Conservation (phyloP, 768 basidiomycete species). For the Psilocybe azurescens region DNA sequence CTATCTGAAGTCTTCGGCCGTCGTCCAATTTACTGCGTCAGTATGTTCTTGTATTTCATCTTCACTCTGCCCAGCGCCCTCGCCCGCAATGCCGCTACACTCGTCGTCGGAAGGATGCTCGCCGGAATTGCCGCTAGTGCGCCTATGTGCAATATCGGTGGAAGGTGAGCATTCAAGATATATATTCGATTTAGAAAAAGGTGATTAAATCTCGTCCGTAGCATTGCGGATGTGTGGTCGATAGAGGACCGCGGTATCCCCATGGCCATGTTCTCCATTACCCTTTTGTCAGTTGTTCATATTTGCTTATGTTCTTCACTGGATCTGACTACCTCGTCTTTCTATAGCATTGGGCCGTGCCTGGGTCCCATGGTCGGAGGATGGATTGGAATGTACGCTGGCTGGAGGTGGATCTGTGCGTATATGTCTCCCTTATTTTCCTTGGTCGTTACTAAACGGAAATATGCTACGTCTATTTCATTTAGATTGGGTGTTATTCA, state of each 20-base stretch:
- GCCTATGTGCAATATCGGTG: constrained; percentile 51
- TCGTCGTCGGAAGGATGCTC: constrained; percentile 48
- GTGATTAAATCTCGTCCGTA: background rate
- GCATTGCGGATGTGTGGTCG: constrained; percentile 47
- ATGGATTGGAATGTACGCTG: constrained; percentile 49
- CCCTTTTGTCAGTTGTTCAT: constrained; percentile 43
- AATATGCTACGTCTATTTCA: background rate
- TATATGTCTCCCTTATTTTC: background rate
- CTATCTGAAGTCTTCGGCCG: constrained; percentile 45
- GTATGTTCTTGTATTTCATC: constrained; percentile 46
- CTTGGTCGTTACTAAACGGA: background rate
- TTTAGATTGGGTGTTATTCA: constrained; percentile 49
- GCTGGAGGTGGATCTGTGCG: constrained; percentile 52
- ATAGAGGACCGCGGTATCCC: constrained; percentile 49
- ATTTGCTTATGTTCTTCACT: background rate
- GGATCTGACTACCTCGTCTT: background rate
- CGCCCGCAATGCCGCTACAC: constrained; percentile 46
- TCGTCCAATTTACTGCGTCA: constrained; percentile 40
- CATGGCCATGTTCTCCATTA: constrained; percentile 53
- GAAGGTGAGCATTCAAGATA: constrained; percentile 29
- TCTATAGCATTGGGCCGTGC: constrained; percentile 45
- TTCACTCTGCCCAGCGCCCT: constrained; percentile 53
- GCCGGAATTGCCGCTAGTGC: constrained; percentile 49
- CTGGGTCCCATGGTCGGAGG: constrained; percentile 56
- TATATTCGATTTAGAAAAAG: background rate